phyloP scores from a whole-genome alignment of 345 rosid species.

The Mallotus nudiflorus region DNA sequence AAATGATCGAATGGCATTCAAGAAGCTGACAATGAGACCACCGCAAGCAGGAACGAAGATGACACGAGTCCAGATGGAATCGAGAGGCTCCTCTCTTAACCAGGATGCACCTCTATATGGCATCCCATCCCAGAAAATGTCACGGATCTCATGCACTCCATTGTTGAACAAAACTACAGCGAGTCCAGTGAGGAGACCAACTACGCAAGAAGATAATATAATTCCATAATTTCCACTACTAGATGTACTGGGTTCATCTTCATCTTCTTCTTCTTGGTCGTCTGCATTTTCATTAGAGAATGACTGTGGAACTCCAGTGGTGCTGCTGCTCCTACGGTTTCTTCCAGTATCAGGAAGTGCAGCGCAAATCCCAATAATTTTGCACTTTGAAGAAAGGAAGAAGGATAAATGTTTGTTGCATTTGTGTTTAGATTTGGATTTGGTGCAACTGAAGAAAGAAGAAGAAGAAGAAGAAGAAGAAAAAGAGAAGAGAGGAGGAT shows the following conservation, averaged over 20 bases:
- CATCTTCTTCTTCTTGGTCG: not conserved
- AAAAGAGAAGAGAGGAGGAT: not conserved
- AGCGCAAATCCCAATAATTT: not conserved
- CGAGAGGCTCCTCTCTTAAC: slow-evolving; percentile 72
- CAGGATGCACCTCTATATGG: slow-evolving; percentile 81
- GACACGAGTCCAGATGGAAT: slow-evolving; percentile 59
- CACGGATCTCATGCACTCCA: slow-evolving; percentile 71
- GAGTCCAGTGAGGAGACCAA: slow-evolving; percentile 77
- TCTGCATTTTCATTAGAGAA: not conserved
- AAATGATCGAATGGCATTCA: slow-evolving; percentile 46
- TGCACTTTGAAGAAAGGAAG: not conserved
- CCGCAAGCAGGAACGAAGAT: slow-evolving; percentile 72
- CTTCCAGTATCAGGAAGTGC: slow-evolving; percentile 2
- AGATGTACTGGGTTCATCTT: not conserved
- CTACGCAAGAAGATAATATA: slow-evolving; percentile 59
- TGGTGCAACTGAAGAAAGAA: not conserved
- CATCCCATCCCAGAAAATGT: slow-evolving; percentile 86
- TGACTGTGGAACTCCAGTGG: not conserved
- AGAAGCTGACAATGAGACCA: slow-evolving; percentile 62
- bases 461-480: not conserved
- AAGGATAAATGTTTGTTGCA: not conserved
- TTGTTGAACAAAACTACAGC: slow-evolving; percentile 80
- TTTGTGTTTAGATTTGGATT: not conserved
- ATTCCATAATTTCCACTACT: slow-evolving; percentile 30
- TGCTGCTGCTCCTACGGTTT: too few relatives aligned